A percentile compares a stretch with the other conserved stretches of the same genome.
Evolutionary conservation across 179 eudicot species (phyloP).

Genomic region (Nepenthes alata): DNA sequence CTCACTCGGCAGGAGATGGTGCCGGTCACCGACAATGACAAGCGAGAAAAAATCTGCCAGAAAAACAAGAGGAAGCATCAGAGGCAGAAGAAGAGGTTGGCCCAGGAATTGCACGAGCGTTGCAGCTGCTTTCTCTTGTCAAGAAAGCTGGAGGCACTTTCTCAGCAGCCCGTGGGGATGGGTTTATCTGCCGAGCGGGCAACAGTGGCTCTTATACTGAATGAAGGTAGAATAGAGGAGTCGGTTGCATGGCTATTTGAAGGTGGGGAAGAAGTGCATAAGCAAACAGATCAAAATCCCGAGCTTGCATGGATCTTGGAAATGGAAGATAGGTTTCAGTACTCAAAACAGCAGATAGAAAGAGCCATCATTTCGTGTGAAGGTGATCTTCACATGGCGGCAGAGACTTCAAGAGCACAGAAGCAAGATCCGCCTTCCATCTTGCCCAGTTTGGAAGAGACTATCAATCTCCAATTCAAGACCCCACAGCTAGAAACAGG

Average conservation of each 20-base stretch:
- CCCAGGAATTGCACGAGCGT: conserved; percentile 81
- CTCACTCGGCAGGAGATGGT: conserved; percentile 35
- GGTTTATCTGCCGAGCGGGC: conserved; percentile 80
- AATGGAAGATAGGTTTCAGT: conserved; percentile 49
- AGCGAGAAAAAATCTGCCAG: conserved; percentile 81
- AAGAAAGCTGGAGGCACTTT: conserved; percentile 77
- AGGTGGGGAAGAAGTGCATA: conserved; percentile 49
- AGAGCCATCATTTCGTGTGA: conserved; percentile 70
- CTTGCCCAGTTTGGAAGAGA: conserved; percentile 45
- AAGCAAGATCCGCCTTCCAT: conserved; percentile 43
- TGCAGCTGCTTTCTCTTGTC: conserved; percentile 86
- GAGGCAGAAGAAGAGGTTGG: conserved; percentile 88
- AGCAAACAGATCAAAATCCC: conserved; percentile 34
- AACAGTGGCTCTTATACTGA: conserved; percentile 75
- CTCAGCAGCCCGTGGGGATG: conserved; percentile 84
- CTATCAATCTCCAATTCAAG: conserved; percentile 41
- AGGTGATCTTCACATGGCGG: conserved; percentile 82
- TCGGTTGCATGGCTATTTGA: conserved; percentile 80
- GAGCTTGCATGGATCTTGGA: conserved; percentile 67
- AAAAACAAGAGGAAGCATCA: conserved; percentile 92
- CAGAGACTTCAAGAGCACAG: conserved; percentile 42
- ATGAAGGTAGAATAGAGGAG: conserved; percentile 74
- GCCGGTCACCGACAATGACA: conserved; percentile 78
- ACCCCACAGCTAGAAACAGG: conserved; percentile 40
- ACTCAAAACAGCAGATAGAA: conserved; percentile 79